These are phyloP conservation scores for Rhodotorula sp. DNA, from an alignment of 1,284 basidiomycete genomes.

Conservation along the genomic window DNA sequence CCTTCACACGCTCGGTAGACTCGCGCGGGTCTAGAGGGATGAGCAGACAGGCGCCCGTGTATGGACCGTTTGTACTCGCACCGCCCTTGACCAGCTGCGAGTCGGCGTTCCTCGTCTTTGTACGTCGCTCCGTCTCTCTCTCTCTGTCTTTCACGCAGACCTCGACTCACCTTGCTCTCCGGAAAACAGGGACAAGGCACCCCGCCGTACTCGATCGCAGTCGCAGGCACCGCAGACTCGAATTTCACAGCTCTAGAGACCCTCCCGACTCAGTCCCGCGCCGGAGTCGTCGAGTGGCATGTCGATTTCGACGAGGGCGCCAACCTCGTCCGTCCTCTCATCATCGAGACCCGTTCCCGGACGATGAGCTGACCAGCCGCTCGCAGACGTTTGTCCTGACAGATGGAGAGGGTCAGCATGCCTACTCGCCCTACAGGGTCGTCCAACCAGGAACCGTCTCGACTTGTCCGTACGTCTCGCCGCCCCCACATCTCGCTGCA, in stretches of 20 bases:
- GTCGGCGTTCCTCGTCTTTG: conserved; percentile 24
- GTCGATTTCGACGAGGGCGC: conserved; percentile 27
- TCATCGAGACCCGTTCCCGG: no score
- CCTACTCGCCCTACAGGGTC: conserved; percentile 21
- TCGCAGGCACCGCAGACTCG: conserved; percentile 13
- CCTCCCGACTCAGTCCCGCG: conserved; percentile 4
- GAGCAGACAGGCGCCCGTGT: conserved; percentile 3
- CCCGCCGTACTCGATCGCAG: conserved; percentile 22
- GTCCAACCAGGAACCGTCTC: conserved; percentile 19
- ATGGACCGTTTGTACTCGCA: conserved; percentile 21
- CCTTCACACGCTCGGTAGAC: background rate
- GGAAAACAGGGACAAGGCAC: conserved; percentile 24
- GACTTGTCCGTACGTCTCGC: conserved; percentile 20
- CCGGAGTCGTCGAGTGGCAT: conserved; percentile 5
- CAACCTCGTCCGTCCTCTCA: conserved; percentile 22
- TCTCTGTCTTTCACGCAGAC: background rate
- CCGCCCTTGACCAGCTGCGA: conserved; percentile 29
- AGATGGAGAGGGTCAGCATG: conserved; percentile 2
- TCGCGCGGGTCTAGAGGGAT: no score
- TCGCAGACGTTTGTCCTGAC: conserved; percentile 20
- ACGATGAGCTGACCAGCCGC: background rate
- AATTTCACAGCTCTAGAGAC: conserved; percentile 16
- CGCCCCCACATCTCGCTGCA: no score
- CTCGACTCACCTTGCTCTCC: background rate
- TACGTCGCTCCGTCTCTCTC: background rate